phyloP scores from a whole-genome alignment of 1,284 basidiomycete genomes.

The Leccinum pachyderme region DNA sequence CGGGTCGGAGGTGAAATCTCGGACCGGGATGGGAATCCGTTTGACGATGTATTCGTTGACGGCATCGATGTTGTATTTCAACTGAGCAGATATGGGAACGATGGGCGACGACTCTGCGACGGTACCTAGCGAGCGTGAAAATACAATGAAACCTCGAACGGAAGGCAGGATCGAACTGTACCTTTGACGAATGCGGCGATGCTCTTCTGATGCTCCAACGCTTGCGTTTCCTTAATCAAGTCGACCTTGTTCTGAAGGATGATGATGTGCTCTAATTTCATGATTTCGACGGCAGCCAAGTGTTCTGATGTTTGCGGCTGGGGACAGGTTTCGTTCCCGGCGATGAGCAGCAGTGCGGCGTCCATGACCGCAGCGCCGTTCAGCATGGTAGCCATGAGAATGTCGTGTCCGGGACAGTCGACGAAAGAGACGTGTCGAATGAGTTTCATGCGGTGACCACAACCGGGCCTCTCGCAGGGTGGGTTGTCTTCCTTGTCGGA shows the following conservation, averaged over 20 bases:
- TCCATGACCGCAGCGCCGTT: conserved; percentile 99
- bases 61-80: conserved; percentile 99
- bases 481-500: conserved; percentile 94
- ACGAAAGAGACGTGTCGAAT: conserved; percentile 96
- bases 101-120: conserved; percentile 97
- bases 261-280: conserved; percentile 98
- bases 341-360: conserved; percentile 91
- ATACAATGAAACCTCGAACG: not conserved
- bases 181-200: conserved; percentile 93
- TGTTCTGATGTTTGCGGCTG: conserved; percentile 99
- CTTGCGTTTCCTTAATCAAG: conserved; percentile 89
- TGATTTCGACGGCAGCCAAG: conserved; percentile 97
- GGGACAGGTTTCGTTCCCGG: conserved; percentile 97
- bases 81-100: conserved; percentile 96
- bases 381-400: conserved; percentile 99
- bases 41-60: conserved; percentile 99
- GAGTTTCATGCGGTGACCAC: conserved; percentile 87
- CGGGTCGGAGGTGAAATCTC: conserved; percentile 91
- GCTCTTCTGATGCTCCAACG: conserved; percentile 90
- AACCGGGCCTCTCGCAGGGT: conserved; percentile 90
- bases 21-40: conserved; percentile 90
- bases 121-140: conserved; percentile 58
- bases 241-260: conserved; percentile 98
- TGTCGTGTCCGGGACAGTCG: conserved; percentile 93
- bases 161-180: conserved; percentile 26